Conservation (phyloP, 2,329 filamentous ascomycete genomes). For the Trichoderma atroviride region DNA sequence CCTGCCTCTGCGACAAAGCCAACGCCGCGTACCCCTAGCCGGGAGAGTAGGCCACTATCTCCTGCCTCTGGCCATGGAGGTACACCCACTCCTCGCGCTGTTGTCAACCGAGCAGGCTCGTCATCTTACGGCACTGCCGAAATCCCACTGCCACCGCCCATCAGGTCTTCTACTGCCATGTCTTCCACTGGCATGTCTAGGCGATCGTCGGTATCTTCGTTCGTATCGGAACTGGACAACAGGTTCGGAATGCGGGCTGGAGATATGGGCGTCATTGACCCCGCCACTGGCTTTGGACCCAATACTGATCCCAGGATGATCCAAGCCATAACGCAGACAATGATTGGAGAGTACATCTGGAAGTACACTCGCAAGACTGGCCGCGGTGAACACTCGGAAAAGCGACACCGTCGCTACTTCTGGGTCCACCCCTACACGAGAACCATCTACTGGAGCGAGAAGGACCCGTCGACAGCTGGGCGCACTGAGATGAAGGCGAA, state of each 20-base stretch:
- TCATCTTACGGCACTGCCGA: constrained; percentile 48
- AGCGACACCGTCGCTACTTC: constrained; percentile 92
- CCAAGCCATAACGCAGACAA: constrained; percentile 97
- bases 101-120: constrained; percentile 43
- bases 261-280: constrained; percentile 53
- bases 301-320: constrained; percentile 96
- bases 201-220: constrained; percentile 90
- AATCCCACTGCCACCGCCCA: constrained; percentile 50
- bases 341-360: constrained; percentile 99
- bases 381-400: constrained; percentile 84
- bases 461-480: constrained; percentile 80
- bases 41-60: constrained; percentile 48
- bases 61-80: constrained; percentile 56
- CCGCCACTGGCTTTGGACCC: constrained; percentile 62
- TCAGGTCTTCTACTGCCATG: constrained; percentile 33
- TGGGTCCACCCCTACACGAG: constrained; percentile 98
- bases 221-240: constrained; percentile 89
- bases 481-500: constrained; percentile 76
- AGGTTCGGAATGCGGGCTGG: constrained; percentile 76
- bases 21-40: constrained; percentile 64
- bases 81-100: constrained; percentile 60
- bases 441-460: constrained; percentile 94
- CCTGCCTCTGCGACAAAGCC: constrained; percentile 71
- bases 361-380: constrained; percentile 97
- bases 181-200: constrained; percentile 34